These are phyloP conservation scores for Saksenaea vasiformis DNA, from an alignment of 371 early-diverging fungal genomes.

Conservation along the genomic window DNA sequence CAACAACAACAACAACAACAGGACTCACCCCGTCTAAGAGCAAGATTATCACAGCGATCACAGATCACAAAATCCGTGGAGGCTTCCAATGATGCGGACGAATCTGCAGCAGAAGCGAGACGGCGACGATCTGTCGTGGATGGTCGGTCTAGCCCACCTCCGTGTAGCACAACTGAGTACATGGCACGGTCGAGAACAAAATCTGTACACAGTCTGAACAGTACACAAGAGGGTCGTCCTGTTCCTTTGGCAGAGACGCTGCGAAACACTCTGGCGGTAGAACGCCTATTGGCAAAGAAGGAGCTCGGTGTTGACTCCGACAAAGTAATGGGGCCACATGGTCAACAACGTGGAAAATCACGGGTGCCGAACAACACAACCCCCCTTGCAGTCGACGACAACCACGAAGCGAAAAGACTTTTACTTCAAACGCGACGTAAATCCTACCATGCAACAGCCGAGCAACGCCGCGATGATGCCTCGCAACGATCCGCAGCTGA, in stretches of 20 bases:
- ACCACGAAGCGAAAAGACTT: not conserved
- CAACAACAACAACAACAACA: not conserved
- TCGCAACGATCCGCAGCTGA: conserved; percentile 12
- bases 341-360: conserved; percentile 7
- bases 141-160: not conserved
- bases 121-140: not conserved
- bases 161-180: not conserved
- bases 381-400: not conserved
- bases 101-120: not conserved
- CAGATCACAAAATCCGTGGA: not conserved
- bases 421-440: not conserved
- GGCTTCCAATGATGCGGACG: not conserved
- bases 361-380: conserved; percentile 2
- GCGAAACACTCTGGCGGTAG: conserved; percentile 35
- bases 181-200: not conserved
- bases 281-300: conserved; percentile 30
- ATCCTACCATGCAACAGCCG: not conserved
- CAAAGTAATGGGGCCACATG: conserved; percentile 9
- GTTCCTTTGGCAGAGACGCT: conserved; percentile 35
- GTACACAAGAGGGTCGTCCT: conserved; percentile 9
- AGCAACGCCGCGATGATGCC: not conserved
- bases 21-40: not conserved
- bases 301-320: conserved; percentile 29
- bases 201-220: not conserved
- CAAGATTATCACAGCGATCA: not conserved